Conservation (phyloP, 192 early-diverging fungal species). For the Umbelopsis sp. region DNA sequence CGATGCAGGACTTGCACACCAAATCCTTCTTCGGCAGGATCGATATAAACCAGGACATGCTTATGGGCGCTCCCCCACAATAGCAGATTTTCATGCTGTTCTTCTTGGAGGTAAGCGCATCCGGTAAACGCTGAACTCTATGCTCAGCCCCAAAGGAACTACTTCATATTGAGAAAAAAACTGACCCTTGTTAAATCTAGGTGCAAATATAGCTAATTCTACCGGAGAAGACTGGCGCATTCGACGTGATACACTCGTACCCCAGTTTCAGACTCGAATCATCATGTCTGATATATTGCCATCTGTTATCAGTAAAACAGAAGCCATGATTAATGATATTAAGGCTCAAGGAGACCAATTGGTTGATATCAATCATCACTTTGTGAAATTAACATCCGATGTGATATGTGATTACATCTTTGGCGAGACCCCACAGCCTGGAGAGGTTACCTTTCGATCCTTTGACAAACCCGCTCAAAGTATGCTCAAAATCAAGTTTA, state of each 20-base stretch:
- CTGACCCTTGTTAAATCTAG: neutral
- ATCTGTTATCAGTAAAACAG: neutral
- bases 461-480: neutral
- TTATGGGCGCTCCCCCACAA: neutral
- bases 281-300: slow-evolving; percentile 12
- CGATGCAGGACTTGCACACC: neutral
- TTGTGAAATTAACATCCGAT: slow-evolving; percentile 18
- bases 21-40: slow-evolving; percentile 9
- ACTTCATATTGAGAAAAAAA: too few relatives aligned
- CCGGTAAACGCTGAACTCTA: too few relatives aligned
- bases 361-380: neutral
- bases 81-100: neutral
- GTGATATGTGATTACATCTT: slow-evolving; percentile 27
- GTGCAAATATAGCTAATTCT: neutral
- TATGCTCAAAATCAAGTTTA: neutral
- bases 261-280: slow-evolving; percentile 21
- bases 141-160: too few relatives aligned
- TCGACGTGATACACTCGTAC: slow-evolving; percentile 16
- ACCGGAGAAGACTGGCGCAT: slow-evolving; percentile 19
- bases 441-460: neutral
- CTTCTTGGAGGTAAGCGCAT: neutral
- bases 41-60: neutral
- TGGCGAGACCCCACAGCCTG: neutral
- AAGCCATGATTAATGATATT: neutral
- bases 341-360: neutral